Percentiles rank a stretch among this genome's conserved stretches.
These are phyloP conservation scores for Coniophora puteana DNA, from an alignment of 1,284 basidiomycete genomes.

Conservation along the genomic window DNA sequence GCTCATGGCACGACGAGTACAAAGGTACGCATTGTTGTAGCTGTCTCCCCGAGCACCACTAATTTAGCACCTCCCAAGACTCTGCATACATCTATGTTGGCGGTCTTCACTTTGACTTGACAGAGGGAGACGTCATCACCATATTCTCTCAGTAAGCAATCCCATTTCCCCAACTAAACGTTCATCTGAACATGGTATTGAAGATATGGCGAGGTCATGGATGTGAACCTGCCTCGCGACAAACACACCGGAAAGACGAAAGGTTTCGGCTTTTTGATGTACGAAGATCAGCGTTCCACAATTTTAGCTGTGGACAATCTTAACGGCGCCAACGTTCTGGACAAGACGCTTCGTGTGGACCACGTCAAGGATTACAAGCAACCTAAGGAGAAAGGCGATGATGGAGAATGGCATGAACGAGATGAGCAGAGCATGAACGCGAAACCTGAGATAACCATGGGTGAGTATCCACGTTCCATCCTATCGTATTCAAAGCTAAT, in stretches of 20 bases:
- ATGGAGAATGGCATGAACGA: slow-evolving; percentile 86
- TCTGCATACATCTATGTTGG: slow-evolving; percentile 95
- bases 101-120: slow-evolving; percentile 81
- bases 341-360: slow-evolving; percentile 86
- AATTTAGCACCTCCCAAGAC: slow-evolving; percentile 43
- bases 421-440: slow-evolving; percentile 87
- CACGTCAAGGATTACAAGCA: slow-evolving; percentile 96
- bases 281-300: slow-evolving; percentile 96
- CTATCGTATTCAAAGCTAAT: slow-evolving; percentile 5
- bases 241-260: slow-evolving; percentile 84
- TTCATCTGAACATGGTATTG: slow-evolving; percentile 7
- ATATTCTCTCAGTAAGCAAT: slow-evolving; percentile 93
- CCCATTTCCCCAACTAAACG: background rate
- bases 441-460: slow-evolving; percentile 65
- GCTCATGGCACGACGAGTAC: slow-evolving; percentile 97
- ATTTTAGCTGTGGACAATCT: slow-evolving; percentile 97
- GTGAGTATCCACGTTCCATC: slow-evolving; percentile 41
- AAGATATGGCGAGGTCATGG: slow-evolving; percentile 94
- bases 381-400: slow-evolving; percentile 73
- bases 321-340: slow-evolving; percentile 90
- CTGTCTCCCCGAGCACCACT: background rate
- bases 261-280: slow-evolving; percentile 98
- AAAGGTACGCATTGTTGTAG: slow-evolving; percentile 49
- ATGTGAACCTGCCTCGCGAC: slow-evolving; percentile 92
- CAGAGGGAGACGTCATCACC: slow-evolving; percentile 96